phyloP scores from a whole-genome alignment of 305 asterid species.

The Fraxinus angustifolia region DNA sequence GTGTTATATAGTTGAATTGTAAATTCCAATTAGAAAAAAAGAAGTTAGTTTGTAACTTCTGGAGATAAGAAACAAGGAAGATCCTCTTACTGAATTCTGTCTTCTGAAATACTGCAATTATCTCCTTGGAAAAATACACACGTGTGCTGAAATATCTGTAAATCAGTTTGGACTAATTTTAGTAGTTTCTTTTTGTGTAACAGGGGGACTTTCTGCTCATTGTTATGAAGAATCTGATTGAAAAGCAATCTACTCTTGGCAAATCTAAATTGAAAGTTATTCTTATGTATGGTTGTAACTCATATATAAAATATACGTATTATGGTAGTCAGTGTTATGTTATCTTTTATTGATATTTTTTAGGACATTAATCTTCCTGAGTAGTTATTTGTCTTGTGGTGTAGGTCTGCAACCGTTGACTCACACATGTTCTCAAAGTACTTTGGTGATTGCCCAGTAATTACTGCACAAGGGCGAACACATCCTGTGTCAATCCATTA shows the following conservation, averaged over 20 bases:
- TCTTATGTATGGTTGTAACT: constrained; percentile 68
- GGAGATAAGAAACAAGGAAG: not conserved
- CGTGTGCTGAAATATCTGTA: constrained; percentile 22
- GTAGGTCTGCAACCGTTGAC: constrained; percentile 98
- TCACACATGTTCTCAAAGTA: constrained; percentile 80
- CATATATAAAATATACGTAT: constrained; percentile 21
- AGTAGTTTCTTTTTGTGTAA: constrained; percentile 34
- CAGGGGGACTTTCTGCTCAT: constrained; percentile 99
- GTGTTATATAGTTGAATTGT: not conserved
- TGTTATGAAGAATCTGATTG: constrained; percentile 76
- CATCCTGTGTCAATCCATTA: constrained; percentile 81
- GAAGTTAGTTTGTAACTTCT: not conserved
- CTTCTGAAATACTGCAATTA: constrained; percentile 10
- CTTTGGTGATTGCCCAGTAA: constrained; percentile 87
- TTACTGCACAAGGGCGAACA: constrained; percentile 90
- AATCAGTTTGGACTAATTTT: constrained; percentile 24
- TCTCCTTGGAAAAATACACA: constrained; percentile 17
- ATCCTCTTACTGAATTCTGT: not conserved
- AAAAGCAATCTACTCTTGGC: constrained; percentile 59
- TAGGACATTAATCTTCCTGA: constrained; percentile 22
- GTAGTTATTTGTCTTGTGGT: constrained; percentile 26
- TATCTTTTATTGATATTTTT: constrained; percentile 13
- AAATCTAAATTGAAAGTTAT: constrained; percentile 71
- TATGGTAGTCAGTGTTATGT: constrained; percentile 7
- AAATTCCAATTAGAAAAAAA: constrained; percentile 5